Base-by-base conservation (phyloP, 1,284 basidiomycete genomes). In the Austroboletus niveus region DNA sequence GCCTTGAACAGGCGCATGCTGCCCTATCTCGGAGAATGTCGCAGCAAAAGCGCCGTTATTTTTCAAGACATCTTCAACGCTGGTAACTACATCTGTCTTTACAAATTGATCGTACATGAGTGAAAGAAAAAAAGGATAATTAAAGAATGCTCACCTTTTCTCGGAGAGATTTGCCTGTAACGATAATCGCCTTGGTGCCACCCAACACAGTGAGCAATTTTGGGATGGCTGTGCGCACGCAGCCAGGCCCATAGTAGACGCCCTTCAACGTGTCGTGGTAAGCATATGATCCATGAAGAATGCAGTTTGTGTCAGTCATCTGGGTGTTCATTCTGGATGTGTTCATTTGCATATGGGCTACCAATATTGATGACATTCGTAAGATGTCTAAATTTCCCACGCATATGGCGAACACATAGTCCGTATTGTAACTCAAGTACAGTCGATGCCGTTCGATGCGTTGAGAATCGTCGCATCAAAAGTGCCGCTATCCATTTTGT, bases 1-100 rank as follows among this genome's bases (percentile, higher is more conserved):
- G 9, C 80, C 85, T 14, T 80, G 80, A 48, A 91, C 75, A 4
- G 89, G 89, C 0, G 87, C 75, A 61, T 92, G 88, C 66, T 92
- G 78, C 9, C 86, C 87, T 55, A 92, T 90, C 58, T 87, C 82
- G 54, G 75, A 81, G 70, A 89, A 91, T 5, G 85, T 89, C 24
- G 75, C 79, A 45, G 80, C 84, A 62, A 81, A 84, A 14, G 80
- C 81, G 53, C 75, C 67, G 54, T 72, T 71, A 44, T 79, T 76
- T 52, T 75, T 78, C 45, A 89, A 70, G 47, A 87, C 72, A 17
- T 57, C 67, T 65, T 87, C 81, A 7, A 89, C 74, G 47, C 70
- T 75, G 59, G 73, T 72, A n/a, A 89, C 77, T 11, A 86, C 75
- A 57, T 84, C 78, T 1, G 85, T 87, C 86, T 88, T 88, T 51